Conservation (phyloP, 2,329 filamentous ascomycete genomes). For the Taxawa tesnikishii region DNA sequence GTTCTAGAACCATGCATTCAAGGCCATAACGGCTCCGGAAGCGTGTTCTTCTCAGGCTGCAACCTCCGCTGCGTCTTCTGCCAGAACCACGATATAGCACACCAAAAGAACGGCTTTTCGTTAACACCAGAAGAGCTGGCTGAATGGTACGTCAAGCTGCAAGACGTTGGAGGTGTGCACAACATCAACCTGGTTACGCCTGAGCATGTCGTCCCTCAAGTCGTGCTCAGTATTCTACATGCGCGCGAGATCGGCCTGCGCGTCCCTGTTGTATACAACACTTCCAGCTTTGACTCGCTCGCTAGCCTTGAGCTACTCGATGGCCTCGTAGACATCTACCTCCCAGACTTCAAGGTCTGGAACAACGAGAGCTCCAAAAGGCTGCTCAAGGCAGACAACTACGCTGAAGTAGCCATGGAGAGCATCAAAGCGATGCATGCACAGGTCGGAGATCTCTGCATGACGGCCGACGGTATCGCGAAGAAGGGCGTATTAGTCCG, state of each 20-base stretch:
- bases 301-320: slow-evolving; percentile 62
- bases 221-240: slow-evolving; percentile 62
- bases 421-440: slow-evolving; percentile 69
- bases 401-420: slow-evolving; percentile 58
- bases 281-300: slow-evolving; percentile 66
- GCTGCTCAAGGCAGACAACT: slow-evolving; percentile 67
- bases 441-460: slow-evolving; percentile 73
- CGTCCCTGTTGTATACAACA: slow-evolving; percentile 74
- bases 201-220: slow-evolving; percentile 77
- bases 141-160: slow-evolving; percentile 73
- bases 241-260: slow-evolving; percentile 57
- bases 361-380: slow-evolving; percentile 51
- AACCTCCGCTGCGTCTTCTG: slow-evolving; percentile 65
- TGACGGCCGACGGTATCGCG: slow-evolving; percentile 69
- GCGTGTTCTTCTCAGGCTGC: slow-evolving; percentile 71
- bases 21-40: slow-evolving; percentile 66
- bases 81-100: slow-evolving; percentile 75
- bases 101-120: slow-evolving; percentile 70
- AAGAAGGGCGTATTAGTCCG: slow-evolving; percentile 64
- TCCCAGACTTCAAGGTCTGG: slow-evolving; percentile 87
- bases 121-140: slow-evolving; percentile 66
- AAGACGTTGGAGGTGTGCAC: slow-evolving; percentile 68
- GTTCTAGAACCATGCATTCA: slow-evolving; percentile 64
- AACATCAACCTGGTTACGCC: slow-evolving; percentile 84
- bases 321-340: slow-evolving; percentile 71